phyloP scores from a whole-genome alignment of 306 rosid species.

The Cucumis cinereus region DNA sequence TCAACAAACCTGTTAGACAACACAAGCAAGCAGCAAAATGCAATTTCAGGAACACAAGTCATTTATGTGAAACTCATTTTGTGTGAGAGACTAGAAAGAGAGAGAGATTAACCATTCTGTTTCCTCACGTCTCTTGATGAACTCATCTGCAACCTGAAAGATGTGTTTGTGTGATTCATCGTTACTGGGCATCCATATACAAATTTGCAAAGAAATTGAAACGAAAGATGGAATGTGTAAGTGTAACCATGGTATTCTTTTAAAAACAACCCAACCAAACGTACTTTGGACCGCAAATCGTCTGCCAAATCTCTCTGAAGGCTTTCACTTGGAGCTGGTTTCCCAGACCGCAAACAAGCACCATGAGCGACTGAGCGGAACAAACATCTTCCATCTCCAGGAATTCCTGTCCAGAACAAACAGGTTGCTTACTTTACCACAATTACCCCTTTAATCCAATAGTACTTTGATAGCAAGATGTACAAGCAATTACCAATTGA shows the following conservation, averaged over 20 bases:
- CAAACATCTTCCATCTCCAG: conserved; percentile 94
- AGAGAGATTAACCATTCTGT: conserved; percentile 64
- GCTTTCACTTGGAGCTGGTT: conserved; percentile 56
- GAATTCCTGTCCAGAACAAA: conserved; percentile 53
- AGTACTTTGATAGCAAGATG: not conserved
- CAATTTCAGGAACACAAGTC: not conserved
- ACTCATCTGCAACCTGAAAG: conserved; percentile 84
- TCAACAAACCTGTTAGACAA: conserved; percentile 67
- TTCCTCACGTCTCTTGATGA: conserved; percentile 74
- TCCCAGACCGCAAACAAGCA: conserved; percentile 66
- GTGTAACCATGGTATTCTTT: not conserved
- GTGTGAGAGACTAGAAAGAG: not conserved
- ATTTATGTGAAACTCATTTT: not conserved
- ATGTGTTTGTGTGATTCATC: not conserved
- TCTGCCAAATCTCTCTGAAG: conserved; percentile 72
- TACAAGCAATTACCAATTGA: not conserved
- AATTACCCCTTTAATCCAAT: not conserved
- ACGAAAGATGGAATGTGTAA: not conserved
- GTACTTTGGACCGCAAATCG: conserved; percentile 53
- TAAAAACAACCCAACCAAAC: conserved; percentile 12
- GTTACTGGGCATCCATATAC: not conserved
- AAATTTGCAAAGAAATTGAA: not conserved
- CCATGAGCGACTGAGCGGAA: conserved; percentile 87
- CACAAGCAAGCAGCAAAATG: conserved; percentile 12
- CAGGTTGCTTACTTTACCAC: not conserved